Base-by-base conservation (phyloP, 148 eudicot species). In the Nyssa sinensis region DNA sequence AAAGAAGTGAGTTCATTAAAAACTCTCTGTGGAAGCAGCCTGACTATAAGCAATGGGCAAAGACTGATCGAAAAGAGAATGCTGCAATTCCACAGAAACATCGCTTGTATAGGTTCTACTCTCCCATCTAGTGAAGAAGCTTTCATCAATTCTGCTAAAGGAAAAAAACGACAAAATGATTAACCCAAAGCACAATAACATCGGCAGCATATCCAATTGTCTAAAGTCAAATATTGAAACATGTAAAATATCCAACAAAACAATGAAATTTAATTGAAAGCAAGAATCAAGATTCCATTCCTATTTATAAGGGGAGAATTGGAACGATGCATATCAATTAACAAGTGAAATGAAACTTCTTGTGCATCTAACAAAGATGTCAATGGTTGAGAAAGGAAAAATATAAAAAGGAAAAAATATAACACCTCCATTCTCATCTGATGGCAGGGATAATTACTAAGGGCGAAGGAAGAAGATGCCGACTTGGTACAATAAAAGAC, bases 11-110 rank as follows among this genome's bases (percentile, higher is more conserved):
- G 79, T 70, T 92, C 86, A 79, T 90, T 70, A 47, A 92, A 92
- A 64, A 92, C 88, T 74, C 86, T 84, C 68, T 90, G 65, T 19
- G 97, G 97, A 71, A 92, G 94, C 78, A 92, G 81, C 87, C 82
- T 88, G 80, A 90, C 83, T 27, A 90, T 63, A 53, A 92, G 92
- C 73, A 92, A 79, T 49, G 97, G 97, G 79, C 89, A 90, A 71
- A 92, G 90, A 75, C 80, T n/a, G 87, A 73, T 71, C 80, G 77
- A 90, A 92, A 57, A 90, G 81, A 79, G 80, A 55, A 17, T 76
- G 80, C 64, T 79, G 82, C 81, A 70, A 29, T 63, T 72, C 49
- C 57, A 61, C 73, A 25, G 78, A 12, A 75, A 70, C 80, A 69
- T 67, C 72, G 10, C 51, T 74, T 68, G 70, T 51, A 67, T 28